Base-by-base conservation (phyloP, 2,329 filamentous ascomycete genomes). In the Aspergillus carbonarius region DNA sequence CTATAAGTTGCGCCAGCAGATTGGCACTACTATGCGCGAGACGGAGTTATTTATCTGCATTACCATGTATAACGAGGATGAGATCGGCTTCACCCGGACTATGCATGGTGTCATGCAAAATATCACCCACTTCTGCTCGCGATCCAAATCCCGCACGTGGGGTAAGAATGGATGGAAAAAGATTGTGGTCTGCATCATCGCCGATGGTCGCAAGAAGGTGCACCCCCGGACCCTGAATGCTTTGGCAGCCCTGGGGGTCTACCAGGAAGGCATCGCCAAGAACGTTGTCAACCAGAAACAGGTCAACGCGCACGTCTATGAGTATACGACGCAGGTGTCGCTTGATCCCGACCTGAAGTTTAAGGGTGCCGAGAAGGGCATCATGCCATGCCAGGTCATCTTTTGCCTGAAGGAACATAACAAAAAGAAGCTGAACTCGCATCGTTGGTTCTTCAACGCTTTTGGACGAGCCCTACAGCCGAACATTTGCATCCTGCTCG, bases 41-140 rank as follows among this genome's bases (percentile, higher is more conserved):
- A 98, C 93, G 0, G 95, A 99, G 76, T 80, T 99, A 7, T 95
- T 98, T 74, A 96, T 99, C 68, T 96, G 93, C 73, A 82, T 99
- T 61, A 99, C 95, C 68, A 98, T 98, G 95, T 98, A 97, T 81
- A 99, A 99, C 76, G 95, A 99, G 77, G 91, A 97, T 76, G 95
- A 98, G 72, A 91, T 96, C 68, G 87, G 92, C 71, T 99, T 99
- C 69, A 97, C 95, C 6, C 87, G 95, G 48, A 99, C 95, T 0
- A 98, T 99, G 93, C 92, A 98, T 74, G 95, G 93, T 56, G 91
- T 99, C 57, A 96, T 99, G 91, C 92, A 96, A 75, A 99, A 99
- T 74, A 93, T 99, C 68, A 88, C 91, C 13, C 95, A 98, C 74
- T 97, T 99, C 77, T 99, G 95, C 81, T 92, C 89, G 18, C 88